Evolutionary conservation across 1,284 basidiomycete genomes (phyloP).

Genomic region (Limonomyces culmigenus): DNA sequence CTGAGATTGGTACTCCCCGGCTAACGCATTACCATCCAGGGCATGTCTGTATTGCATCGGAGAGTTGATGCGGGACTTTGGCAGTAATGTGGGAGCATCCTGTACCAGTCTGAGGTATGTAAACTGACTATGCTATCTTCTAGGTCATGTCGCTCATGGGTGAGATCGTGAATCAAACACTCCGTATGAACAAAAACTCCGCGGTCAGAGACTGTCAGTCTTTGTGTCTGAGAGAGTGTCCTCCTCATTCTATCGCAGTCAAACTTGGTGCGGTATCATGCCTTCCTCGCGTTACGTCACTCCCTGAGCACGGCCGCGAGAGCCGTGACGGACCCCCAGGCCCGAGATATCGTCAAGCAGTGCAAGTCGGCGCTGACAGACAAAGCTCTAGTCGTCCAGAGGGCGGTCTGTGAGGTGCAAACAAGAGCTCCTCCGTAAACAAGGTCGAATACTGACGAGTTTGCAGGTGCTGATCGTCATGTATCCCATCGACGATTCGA

Average conservation of each 20-base stretch:
- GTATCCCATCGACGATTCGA: conserved; percentile 39
- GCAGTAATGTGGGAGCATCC: conserved; percentile 53
- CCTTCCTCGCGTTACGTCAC: conserved; percentile 64
- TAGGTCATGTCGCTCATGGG: conserved; percentile 92
- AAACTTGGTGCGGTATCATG: conserved; percentile 72
- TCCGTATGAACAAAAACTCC: conserved; percentile 58
- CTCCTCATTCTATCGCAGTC: conserved; percentile 27
- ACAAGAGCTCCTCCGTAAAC: conserved; percentile 2
- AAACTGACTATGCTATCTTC: conserved; percentile 4
- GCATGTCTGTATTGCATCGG: conserved; percentile 73
- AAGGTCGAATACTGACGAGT: conserved; percentile 6
- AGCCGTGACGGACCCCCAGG: conserved; percentile 63
- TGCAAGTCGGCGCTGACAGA: conserved; percentile 66
- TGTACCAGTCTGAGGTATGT: too few species aligned
- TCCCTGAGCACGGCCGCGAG: conserved; percentile 64
- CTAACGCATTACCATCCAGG: conserved; percentile 18
- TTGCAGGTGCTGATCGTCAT: conserved; percentile 46
- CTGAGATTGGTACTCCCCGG: conserved; percentile 1
- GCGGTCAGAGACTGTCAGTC: too few species aligned
- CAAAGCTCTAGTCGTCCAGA: conserved; percentile 75
- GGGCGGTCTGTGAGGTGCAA: conserved; percentile 67
- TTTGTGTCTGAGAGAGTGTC: neutral
- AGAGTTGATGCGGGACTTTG: conserved; percentile 73
- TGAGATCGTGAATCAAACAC: conserved; percentile 53
- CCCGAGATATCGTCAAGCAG: conserved; percentile 78